Percentiles rank a stretch among this genome's conserved stretches.
Evolutionary conservation across 106 monocot genomes (phyloP).

Genomic region (Vanilla planifolia): DNA sequence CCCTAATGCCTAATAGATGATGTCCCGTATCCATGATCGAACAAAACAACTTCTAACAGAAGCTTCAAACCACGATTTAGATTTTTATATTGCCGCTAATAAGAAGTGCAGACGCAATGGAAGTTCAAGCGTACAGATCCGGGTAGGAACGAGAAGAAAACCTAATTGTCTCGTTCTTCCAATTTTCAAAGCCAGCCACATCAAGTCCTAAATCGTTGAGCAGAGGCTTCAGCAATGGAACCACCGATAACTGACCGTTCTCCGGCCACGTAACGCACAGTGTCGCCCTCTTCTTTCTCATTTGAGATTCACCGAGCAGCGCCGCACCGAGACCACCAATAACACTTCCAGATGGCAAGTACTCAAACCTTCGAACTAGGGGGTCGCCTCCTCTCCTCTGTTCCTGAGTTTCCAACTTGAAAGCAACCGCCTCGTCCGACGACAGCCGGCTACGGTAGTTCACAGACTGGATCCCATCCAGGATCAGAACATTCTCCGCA

Average conservation of each 20-base stretch:
- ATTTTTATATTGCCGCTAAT: too few species aligned
- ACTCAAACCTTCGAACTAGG: slow-evolving; percentile 20
- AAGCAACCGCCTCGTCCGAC: slow-evolving; percentile 37
- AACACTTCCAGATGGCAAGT: slow-evolving; percentile 62
- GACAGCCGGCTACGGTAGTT: slow-evolving; percentile 42
- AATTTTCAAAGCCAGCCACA: slow-evolving; percentile 4
- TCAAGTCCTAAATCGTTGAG: slow-evolving; percentile 24
- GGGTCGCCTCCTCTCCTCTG: slow-evolving; percentile 17
- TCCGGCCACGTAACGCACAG: slow-evolving; percentile 61
- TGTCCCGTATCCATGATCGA: too few species aligned
- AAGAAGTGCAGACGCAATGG: too few species aligned
- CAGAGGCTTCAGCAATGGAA: slow-evolving; percentile 6
- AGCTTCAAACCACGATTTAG: too few species aligned
- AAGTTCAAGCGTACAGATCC: slow-evolving; percentile 2
- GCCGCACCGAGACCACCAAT: slow-evolving; percentile 67
- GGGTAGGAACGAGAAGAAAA: background rate
- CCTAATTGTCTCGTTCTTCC: background rate
- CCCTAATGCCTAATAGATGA: too few species aligned
- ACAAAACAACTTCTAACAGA: too few species aligned
- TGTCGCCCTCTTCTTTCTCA: slow-evolving; percentile 50
- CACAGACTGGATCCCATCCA: slow-evolving; percentile 49
- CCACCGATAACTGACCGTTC: slow-evolving; percentile 17
- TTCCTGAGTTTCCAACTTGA: slow-evolving; percentile 70
- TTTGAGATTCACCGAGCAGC: slow-evolving; percentile 55
- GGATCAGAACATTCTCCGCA: slow-evolving; percentile 34